Evolutionary conservation across 2,329 filamentous ascomycete genomes (phyloP), one percentile per base, ranked within the genome.

Genomic region (Penicillium sp.): DNA sequence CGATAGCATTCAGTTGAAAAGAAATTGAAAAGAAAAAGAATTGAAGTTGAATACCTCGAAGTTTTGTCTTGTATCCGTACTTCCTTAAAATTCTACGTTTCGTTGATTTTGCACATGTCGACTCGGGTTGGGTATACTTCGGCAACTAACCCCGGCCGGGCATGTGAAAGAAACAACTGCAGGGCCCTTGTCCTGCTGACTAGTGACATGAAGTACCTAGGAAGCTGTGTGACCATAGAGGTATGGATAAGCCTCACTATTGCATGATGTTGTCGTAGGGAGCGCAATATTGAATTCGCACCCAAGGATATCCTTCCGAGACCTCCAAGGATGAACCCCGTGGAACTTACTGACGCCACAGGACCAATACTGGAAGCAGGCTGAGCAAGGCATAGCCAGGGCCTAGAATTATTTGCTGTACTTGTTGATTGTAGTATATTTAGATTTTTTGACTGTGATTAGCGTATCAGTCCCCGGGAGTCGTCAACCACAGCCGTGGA

Each of bases 151-250:
- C 18, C 18, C 14, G 26, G 14, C 34, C 34, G 26, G 31, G n/a
- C 32, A 56, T 56, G 53, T 56, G 53, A 56, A 20, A 24, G 37
- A 31, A 52, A 22, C 16, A 29, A 34, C 53, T 45, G 47, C 47
- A 51, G 34, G 29, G 35, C 22, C 42, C 16, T n/a, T 46, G 40
- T 35, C 39, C 53, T 52, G 34, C 42, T 56, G 53, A 56, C 53
- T 35, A 6, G 37, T 31, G n/a, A 38, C 31, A 44, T 54, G 20
- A 45, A 39, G 18, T 37, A n/a, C n/a, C n/a, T n/a, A 26, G 13
- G 18, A 38, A 24, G 22, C 18, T 52, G 34, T 52, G 35, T 56
- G 48, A 52, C 34, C 18, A 1, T 22, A 6, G 43, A 35, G 4
- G 11, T 22, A 50, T 42, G 29, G 10, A 50, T 43, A 50, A 44